These are phyloP conservation scores for Phytophthora pisi DNA, from an alignment of 352 stramenopile species.

Conservation along the genomic window DNA sequence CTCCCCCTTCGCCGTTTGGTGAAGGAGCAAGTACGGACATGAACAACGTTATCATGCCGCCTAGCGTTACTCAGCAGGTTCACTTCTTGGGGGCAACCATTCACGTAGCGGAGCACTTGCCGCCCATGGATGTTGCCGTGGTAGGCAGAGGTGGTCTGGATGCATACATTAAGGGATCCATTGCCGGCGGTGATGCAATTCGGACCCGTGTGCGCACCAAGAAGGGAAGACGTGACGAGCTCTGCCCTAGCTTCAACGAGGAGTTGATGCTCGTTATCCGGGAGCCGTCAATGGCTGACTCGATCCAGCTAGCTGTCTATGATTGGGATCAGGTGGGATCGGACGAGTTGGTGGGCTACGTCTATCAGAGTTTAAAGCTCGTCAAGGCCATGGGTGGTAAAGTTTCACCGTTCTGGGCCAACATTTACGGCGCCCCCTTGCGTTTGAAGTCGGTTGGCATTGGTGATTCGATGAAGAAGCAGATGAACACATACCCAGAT, in stretches of 20 bases:
- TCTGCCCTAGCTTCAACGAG: slow-evolving; percentile 80
- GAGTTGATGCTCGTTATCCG: slow-evolving; percentile 80
- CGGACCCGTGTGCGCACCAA: slow-evolving; percentile 80
- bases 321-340: slow-evolving; percentile 83
- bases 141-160: slow-evolving; percentile 70
- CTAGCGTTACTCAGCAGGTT: slow-evolving; percentile 72
- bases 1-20: slow-evolving; percentile 68
- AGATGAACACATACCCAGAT: slow-evolving; percentile 89
- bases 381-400: slow-evolving; percentile 67
- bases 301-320: slow-evolving; percentile 69
- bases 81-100: slow-evolving; percentile 76
- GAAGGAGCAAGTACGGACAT: slow-evolving; percentile 47
- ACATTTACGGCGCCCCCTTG: slow-evolving; percentile 80
- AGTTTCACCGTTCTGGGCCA: slow-evolving; percentile 72
- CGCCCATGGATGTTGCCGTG: slow-evolving; percentile 74
- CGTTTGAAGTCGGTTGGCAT: slow-evolving; percentile 61
- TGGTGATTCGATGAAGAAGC: slow-evolving; percentile 67
- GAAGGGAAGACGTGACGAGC: slow-evolving; percentile 70
- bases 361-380: slow-evolving; percentile 76
- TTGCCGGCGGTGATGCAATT: slow-evolving; percentile 63
- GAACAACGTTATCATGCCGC: slow-evolving; percentile 80
- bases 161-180: slow-evolving; percentile 68
- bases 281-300: slow-evolving; percentile 81
- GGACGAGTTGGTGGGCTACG: slow-evolving; percentile 75
- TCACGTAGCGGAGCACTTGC: slow-evolving; percentile 74